These are phyloP conservation scores for Pythium guiyangense DNA, from an alignment of 352 stramenopile species.

Conservation along the genomic window DNA sequence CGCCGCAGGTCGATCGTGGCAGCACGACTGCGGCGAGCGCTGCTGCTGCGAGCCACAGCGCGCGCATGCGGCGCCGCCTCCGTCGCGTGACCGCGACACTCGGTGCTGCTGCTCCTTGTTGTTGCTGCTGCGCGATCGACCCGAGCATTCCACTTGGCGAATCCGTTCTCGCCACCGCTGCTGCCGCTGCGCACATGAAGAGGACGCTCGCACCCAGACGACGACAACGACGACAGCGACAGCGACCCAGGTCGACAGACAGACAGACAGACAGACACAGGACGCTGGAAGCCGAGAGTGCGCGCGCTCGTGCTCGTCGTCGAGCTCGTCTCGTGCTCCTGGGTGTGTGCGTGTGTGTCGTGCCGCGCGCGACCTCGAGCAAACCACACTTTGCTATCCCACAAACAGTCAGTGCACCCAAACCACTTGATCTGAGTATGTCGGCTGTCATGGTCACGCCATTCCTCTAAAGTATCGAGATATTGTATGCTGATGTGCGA, in stretches of 20 bases:
- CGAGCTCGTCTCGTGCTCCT: neutral
- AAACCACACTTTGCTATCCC: neutral
- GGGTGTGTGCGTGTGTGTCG: neutral
- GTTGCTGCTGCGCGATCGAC: neutral
- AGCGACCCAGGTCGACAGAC: neutral
- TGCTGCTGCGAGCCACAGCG: neutral
- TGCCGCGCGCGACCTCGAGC: neutral
- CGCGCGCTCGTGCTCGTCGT: neutral
- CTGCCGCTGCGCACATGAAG: neutral
- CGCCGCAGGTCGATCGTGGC: neutral
- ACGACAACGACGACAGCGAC: neutral
- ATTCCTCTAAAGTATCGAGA: no score
- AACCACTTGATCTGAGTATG: neutral
- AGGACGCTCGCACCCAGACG: neutral
- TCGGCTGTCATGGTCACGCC: no score
- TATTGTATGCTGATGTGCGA: no score
- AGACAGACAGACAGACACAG: neutral
- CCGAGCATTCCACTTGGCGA: neutral
- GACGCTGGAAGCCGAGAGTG: neutral
- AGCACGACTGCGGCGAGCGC: neutral
- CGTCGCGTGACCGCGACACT: neutral
- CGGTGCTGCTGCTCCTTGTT: neutral
- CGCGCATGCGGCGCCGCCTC: conserved; percentile 2
- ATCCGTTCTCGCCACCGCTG: neutral
- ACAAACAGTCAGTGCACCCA: conserved; percentile 2